These are phyloP conservation scores for Bretschneidera sinensis DNA, from an alignment of 345 rosid genomes.

Conservation along the genomic window DNA sequence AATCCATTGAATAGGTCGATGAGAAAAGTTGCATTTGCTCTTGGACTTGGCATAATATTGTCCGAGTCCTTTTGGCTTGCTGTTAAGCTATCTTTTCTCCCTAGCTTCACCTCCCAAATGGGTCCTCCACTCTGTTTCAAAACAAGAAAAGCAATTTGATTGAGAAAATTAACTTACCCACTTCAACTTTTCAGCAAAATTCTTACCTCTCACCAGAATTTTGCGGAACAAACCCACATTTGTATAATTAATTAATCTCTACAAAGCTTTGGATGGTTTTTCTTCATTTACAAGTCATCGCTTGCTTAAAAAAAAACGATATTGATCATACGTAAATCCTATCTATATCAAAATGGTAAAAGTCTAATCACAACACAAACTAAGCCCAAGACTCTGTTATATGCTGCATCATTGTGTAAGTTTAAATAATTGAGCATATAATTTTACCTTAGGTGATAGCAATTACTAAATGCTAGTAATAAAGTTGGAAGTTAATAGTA, in stretches of 20 bases:
- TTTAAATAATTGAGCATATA: no score
- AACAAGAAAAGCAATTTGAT: neutral
- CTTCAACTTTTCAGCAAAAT: neutral
- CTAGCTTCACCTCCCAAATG: constrained; percentile 77
- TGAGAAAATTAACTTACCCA: neutral
- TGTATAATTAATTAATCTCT: neutral
- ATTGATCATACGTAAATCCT: neutral
- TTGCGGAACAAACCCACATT: neutral
- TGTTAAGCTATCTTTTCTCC: constrained; percentile 72
- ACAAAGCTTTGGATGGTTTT: neutral
- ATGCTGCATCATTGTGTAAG: no score
- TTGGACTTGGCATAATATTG: constrained; percentile 84
- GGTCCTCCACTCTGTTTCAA: constrained; percentile 77
- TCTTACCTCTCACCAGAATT: neutral
- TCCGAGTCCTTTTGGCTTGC: constrained; percentile 71
- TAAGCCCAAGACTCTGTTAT: no score
- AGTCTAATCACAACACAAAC: no score
- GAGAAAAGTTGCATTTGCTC: constrained; percentile 65
- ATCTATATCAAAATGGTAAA: no score
- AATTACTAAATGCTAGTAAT: no score
- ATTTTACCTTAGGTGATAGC: no score
- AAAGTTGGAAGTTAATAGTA: no score
- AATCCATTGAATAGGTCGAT: constrained; percentile 52
- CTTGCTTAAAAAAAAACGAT: neutral
- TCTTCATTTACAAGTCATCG: neutral